These are phyloP conservation scores for Blastobotrys petasosporus DNA, from an alignment of 1,139 yeast species.

Conservation along the genomic window DNA sequence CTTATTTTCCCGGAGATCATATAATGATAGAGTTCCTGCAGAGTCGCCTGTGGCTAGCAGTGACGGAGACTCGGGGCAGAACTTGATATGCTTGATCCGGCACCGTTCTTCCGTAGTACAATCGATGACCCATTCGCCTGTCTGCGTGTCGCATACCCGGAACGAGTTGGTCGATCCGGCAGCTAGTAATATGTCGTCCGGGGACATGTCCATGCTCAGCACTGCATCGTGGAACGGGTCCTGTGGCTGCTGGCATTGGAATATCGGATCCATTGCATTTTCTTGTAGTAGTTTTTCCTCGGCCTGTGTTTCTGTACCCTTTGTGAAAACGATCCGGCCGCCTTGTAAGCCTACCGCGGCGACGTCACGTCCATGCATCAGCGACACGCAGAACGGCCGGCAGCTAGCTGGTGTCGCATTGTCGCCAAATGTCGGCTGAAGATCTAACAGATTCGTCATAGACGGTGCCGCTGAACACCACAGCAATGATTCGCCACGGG, in stretches of 20 bases:
- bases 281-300: background rate
- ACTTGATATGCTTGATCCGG: conserved; percentile 4
- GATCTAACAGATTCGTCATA: background rate
- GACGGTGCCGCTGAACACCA: conserved; percentile 1
- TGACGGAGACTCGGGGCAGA: background rate
- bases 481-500: conserved; percentile 3
- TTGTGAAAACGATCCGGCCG: conserved; percentile 3
- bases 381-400: conserved; percentile 5
- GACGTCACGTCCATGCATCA: background rate
- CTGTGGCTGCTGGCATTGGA: background rate
- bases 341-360: conserved; percentile 9
- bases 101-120: background rate
- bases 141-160: background rate
- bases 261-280: background rate
- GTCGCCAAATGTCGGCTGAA: background rate
- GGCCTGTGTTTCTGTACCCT: background rate
- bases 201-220: conserved; percentile 3
- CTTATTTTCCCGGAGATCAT: background rate
- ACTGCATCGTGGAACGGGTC: conserved; percentile 2
- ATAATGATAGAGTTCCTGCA: background rate
- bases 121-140: background rate
- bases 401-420: conserved; percentile 1
- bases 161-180: background rate
- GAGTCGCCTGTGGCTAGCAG: conserved; percentile 1
- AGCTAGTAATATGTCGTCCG: conserved; percentile 1